phyloP scores from a whole-genome alignment of 176 grass and related monocot species.

The Juncus inflexus region DNA sequence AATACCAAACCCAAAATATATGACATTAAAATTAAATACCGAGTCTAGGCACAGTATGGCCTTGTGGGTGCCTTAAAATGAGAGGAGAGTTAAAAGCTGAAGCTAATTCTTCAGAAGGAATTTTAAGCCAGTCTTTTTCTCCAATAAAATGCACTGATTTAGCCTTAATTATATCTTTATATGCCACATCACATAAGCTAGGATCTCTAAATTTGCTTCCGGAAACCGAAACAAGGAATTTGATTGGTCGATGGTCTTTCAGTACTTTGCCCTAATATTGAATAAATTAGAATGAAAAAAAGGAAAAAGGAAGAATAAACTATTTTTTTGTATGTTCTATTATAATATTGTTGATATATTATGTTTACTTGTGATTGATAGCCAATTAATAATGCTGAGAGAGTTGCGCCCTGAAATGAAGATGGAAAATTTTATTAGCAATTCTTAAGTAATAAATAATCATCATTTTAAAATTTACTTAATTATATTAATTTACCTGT shows the following conservation, averaged over 20 bases:
- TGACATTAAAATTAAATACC: slow-evolving; percentile 29
- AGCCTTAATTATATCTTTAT: slow-evolving; percentile 52
- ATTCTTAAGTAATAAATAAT: slow-evolving; percentile 1
- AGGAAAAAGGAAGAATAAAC: background rate
- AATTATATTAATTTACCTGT: slow-evolving; percentile 42
- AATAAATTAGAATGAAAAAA: background rate
- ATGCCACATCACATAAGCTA: slow-evolving; percentile 59
- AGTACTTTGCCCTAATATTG: slow-evolving; percentile 58
- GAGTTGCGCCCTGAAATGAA: slow-evolving; percentile 54
- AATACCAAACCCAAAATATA: background rate
- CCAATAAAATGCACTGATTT: slow-evolving; percentile 90
- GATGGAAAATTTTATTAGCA: slow-evolving; percentile 2
- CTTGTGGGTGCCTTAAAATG: slow-evolving; percentile 78
- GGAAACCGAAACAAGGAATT: slow-evolving; percentile 69
- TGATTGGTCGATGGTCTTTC: slow-evolving; percentile 69
- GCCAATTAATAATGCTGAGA: slow-evolving; percentile 69
- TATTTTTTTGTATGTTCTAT: background rate
- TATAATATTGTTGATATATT: background rate
- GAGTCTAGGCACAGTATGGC: slow-evolving; percentile 85
- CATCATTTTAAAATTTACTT: slow-evolving; percentile 1
- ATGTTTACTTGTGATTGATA: slow-evolving; percentile 64
- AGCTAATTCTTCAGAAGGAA: slow-evolving; percentile 75
- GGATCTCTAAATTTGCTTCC: slow-evolving; percentile 80
- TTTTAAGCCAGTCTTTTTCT: slow-evolving; percentile 93
- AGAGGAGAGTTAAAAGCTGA: slow-evolving; percentile 68